Conservation (phyloP, 2,329 filamentous ascomycete genomes). For the Tolypocladium endophyticum region DNA sequence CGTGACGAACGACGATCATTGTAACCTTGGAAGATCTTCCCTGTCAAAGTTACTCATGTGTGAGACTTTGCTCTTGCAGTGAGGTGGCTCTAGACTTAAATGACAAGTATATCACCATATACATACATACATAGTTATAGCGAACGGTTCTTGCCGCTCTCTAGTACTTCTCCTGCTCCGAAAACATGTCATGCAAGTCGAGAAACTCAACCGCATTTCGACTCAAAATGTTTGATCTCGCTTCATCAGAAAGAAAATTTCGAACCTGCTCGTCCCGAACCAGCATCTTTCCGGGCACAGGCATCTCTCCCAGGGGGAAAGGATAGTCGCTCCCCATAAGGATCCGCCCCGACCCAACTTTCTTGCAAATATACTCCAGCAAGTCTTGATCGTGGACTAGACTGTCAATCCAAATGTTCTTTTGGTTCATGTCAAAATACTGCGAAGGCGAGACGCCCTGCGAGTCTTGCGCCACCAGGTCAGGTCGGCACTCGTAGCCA, state of each 20-base stretch:
- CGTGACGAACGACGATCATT: too few relatives aligned
- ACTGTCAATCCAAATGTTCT: background rate
- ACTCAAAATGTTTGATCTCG: background rate
- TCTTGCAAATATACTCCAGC: background rate
- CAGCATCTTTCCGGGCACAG: background rate
- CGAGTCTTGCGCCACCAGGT: background rate
- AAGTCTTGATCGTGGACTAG: background rate
- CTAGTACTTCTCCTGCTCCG: background rate
- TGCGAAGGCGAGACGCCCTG: background rate
- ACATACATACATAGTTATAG: too few relatives aligned
- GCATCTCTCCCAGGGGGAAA: background rate
- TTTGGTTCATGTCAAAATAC: background rate
- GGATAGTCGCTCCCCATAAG: background rate
- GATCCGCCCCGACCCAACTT: background rate
- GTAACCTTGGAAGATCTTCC: too few relatives aligned
- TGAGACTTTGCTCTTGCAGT: too few relatives aligned
- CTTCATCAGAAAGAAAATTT: background rate
- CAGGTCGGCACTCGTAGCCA: background rate
- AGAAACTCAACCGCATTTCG: background rate
- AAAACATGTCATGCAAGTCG: background rate
- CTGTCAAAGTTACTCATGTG: too few relatives aligned
- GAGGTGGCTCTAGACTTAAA: too few relatives aligned
- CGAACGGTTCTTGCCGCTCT: too few relatives aligned
- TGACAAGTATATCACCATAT: too few relatives aligned
- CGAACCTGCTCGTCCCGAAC: background rate